These are phyloP conservation scores for Tetracladium marchalianum DNA, from an alignment of 495 filamentous ascomycete species.

Conservation along the genomic window DNA sequence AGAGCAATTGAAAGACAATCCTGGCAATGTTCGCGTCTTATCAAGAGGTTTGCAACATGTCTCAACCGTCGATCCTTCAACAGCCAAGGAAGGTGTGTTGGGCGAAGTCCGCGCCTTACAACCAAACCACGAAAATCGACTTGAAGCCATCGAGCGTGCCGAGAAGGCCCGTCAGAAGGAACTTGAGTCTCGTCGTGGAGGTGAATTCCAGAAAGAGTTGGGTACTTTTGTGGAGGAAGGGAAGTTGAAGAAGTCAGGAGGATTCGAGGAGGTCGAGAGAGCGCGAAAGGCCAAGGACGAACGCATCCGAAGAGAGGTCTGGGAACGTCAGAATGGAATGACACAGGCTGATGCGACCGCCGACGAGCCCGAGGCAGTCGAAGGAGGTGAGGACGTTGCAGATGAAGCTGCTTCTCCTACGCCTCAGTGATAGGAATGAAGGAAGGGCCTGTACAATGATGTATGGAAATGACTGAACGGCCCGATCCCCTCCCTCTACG, in stretches of 20 bases:
- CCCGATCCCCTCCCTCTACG: no score
- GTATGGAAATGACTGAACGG: no score
- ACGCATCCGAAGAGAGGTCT: conserved; percentile 72
- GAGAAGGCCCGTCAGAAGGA: conserved; percentile 85
- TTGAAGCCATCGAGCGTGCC: conserved; percentile 92
- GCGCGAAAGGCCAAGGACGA: conserved; percentile 81
- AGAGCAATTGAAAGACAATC: conserved; percentile 74
- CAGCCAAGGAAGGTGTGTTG: conserved; percentile 82
- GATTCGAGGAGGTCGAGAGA: conserved; percentile 87
- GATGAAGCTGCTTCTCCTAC: background rate
- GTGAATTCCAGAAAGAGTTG: conserved; percentile 82
- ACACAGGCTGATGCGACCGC: conserved; percentile 16
- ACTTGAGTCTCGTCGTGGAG: conserved; percentile 63
- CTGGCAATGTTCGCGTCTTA: conserved; percentile 39
- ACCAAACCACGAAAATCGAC: conserved; percentile 84
- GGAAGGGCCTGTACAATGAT: no score
- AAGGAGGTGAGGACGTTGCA: background rate
- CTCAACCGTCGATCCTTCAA: conserved; percentile 55
- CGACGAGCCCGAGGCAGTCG: background rate
- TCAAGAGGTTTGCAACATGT: conserved; percentile 52
- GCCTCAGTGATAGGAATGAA: no score
- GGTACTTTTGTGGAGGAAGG: conserved; percentile 83
- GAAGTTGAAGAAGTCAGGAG: conserved; percentile 89
- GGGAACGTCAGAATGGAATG: conserved; percentile 56
- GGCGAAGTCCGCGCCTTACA: conserved; percentile 90